phyloP scores from a whole-genome alignment of 2,329 filamentous ascomycete species.

The Fusarium sp. region DNA sequence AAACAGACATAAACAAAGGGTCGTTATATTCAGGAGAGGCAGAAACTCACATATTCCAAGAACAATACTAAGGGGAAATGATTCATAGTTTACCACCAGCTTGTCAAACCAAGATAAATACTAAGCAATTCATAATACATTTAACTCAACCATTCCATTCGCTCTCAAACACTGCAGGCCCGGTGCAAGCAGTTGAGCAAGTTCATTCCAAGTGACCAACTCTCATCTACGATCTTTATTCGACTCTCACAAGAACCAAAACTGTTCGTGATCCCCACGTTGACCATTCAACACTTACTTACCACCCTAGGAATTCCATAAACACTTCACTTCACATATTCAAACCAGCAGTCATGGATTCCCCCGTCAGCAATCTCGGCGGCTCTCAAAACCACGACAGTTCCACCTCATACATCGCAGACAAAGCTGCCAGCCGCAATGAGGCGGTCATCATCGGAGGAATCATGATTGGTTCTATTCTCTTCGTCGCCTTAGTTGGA shows the following conservation, averaged over 20 bases:
- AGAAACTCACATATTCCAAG: constrained; percentile 1
- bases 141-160: not conserved
- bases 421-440: not conserved
- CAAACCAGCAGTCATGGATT: constrained; percentile 21
- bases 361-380: constrained; percentile 1
- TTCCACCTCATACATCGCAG: not conserved
- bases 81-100: not conserved
- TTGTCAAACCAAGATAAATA: constrained; percentile 15
- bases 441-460: constrained; percentile 18
- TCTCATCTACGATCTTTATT: not conserved
- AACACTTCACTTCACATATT: not conserved
- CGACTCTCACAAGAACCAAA: not conserved
- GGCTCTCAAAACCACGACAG: not conserved
- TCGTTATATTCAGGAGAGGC: not conserved
- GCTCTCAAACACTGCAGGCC: not conserved
- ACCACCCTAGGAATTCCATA: not conserved
- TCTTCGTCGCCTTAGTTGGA: constrained; percentile 7
- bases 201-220: not conserved
- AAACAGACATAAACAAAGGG: constrained; percentile 7
- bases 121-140: not conserved
- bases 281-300: not conserved
- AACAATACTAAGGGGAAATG: constrained; percentile 3
- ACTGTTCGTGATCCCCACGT: not conserved
- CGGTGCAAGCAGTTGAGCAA: not conserved
- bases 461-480: constrained; percentile 10